Base-by-base conservation (phyloP, 2,329 filamentous ascomycete genomes). In the Ceratocystis papillata region DNA sequence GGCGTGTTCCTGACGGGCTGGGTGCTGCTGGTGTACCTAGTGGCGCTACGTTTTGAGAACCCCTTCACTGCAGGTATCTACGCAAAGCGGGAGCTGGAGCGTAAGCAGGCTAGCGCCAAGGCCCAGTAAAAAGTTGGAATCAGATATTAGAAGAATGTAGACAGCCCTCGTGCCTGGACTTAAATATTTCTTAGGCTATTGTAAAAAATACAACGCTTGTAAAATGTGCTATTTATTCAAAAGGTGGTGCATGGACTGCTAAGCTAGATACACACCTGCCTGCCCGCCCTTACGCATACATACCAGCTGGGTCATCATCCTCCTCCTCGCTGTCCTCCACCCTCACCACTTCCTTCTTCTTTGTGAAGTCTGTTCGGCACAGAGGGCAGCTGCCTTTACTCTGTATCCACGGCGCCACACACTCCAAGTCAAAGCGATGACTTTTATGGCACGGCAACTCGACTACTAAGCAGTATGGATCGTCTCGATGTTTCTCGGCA, bases 21-120 rank as follows among this genome's bases (percentile, higher is more conserved):
- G 78, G 92, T 96, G 15, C 83, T 88, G 70, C 72, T 87, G 30
- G 84, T 90, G 66, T 97, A 97, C 76, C 79, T 86, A 73, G 77
- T 96, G 69, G 93, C 93, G 10, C 80, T 96, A 73, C 80, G 80
- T 72, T 96, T 86, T 78, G 93, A 97, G 80, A 93, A 97, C 76
- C 93, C 93, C 3, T 99, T 97, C 77, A 99, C 94, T 5, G 84
- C 85, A 2, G 89, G 83, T 70, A 99, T 99, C 73, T 99, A 97
- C 76, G 88, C 87, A 70, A 95, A 48, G 46, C 82, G 89, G 68
- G 88, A 91, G 67, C 77, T 77, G 67, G 80, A 84, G 73, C 78
- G 80, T 69, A 80, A 79, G 37, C 77, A 75, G 61, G 74, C 71
- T 64, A 75, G 75, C 71, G 83, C 83, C 77, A 68, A 69, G 65